Conservation (phyloP, 305 asterid genomes). For the Striga hermonthica region DNA sequence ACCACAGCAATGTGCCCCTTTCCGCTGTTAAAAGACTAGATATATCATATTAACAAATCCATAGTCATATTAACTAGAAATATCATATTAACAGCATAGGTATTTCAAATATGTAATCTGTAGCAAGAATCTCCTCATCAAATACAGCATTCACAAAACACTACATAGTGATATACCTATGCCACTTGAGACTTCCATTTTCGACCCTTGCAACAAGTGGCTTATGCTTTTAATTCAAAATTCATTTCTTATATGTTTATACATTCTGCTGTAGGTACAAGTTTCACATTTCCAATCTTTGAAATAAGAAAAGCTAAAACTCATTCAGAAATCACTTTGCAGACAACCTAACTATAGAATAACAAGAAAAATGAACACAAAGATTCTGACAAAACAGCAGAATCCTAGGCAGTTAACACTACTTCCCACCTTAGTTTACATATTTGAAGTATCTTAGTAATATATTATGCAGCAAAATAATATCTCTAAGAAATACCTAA, state of each 20-base stretch:
- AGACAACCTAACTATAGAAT: neutral
- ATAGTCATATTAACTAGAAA: slow-evolving; percentile 10
- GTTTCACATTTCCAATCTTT: no score
- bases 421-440: neutral
- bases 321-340: neutral
- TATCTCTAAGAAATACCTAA: neutral
- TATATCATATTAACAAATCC: no score
- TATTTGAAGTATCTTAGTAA: neutral
- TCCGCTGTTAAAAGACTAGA: slow-evolving; percentile 5
- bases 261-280: no score
- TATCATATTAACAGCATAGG: slow-evolving; percentile 1
- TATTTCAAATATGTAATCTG: neutral
- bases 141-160: neutral
- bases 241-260: neutral
- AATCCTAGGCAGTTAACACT: slow-evolving; percentile 10
- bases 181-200: neutral
- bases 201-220: slow-evolving; percentile 12
- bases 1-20: slow-evolving; percentile 2
- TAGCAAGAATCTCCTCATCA: slow-evolving; percentile 10
- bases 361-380: neutral
- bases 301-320: no score
- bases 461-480: neutral
- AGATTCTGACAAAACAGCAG: neutral
- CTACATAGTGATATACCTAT: slow-evolving; percentile 1
- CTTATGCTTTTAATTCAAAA: slow-evolving; percentile 3